Base-by-base conservation (phyloP, 2,329 filamentous ascomycete species). In the Neonectria sp. region DNA sequence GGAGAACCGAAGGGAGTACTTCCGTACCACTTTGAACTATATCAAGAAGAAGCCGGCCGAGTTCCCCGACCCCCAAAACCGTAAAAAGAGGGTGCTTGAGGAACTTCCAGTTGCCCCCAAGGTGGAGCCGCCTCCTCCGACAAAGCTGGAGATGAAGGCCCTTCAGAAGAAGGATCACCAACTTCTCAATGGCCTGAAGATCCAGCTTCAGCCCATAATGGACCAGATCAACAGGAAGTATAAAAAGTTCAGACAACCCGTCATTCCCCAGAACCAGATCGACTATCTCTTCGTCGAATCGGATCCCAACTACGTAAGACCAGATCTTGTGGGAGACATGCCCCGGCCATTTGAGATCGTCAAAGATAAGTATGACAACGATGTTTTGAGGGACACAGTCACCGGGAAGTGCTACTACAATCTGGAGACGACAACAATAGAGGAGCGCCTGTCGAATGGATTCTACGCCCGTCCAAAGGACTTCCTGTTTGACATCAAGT, bases 381-480 rank as follows among this genome's bases (percentile, higher is more conserved):
- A 90, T 46, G 95, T 95, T 17, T 84, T 99, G 51, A 86, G 90
- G 45, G 93, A 98, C 71, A 90, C 89, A 6, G 87, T 88, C 2
- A 93, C 90, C 2, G 90, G 90, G 64, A 97, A 96, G 79, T 96
- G 95, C 79, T 98, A 92, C 80, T 98, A 98, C 84, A 99, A 99
- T 73, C 85, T 99, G 52, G 95, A 98, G 77, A 93, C 95, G 12
- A 92, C 92, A 4, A 95, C 93, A 1, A 98, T 99, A 60, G 96
- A 99, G 82, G 95, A 97, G 79, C 91, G 96, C n/a, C 85, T 99
- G 37, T 97, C 95, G 5, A 98, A 99, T 79, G 96, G 96, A 6
- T 99, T 94, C 81, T 99, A 99, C 81, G 94, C 95, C 73, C 90
- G 95, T 12, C 94, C 95, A 0, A 92, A 92, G 74, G 95, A 98